phyloP scores from a whole-genome alignment of 192 early-diverging fungal genomes.

The Coemansia sp. region DNA sequence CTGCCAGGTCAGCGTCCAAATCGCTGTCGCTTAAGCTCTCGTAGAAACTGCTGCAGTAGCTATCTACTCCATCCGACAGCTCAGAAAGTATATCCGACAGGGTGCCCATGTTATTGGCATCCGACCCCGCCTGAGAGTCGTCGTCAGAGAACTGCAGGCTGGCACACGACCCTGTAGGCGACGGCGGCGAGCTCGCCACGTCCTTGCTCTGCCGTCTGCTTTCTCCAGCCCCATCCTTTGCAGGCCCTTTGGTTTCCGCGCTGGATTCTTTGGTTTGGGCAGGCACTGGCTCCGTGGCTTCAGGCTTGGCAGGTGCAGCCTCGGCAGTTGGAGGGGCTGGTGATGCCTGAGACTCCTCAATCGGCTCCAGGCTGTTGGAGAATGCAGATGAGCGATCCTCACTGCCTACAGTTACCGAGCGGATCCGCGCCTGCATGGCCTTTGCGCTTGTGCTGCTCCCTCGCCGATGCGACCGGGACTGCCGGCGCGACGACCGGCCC shows the following conservation, averaged over 20 bases:
- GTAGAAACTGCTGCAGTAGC: constrained; percentile 46
- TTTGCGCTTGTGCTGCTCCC: constrained; percentile 30
- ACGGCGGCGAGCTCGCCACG: constrained; percentile 10
- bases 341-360: constrained; percentile 31
- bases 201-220: constrained; percentile 28
- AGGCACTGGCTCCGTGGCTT: background rate
- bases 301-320: background rate
- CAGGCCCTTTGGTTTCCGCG: background rate
- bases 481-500: constrained; percentile 25
- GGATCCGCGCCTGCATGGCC: constrained; percentile 27
- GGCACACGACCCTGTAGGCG: constrained; percentile 31
- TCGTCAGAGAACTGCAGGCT: constrained; percentile 46
- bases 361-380: constrained; percentile 39
- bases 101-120: constrained; percentile 16
- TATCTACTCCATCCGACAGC: constrained; percentile 34
- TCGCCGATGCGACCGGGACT: constrained; percentile 30
- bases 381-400: constrained; percentile 35
- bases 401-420: constrained; percentile 22
- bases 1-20: constrained; percentile 30
- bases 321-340: constrained; percentile 6
- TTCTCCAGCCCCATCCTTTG: constrained; percentile 2
- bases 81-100: constrained; percentile 26
- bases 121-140: constrained; percentile 7
- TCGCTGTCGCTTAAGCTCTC: constrained; percentile 43
- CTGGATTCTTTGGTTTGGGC: background rate